Base-by-base conservation (phyloP, 2,329 filamentous ascomycete species). In the Neurospora crassa region DNA sequence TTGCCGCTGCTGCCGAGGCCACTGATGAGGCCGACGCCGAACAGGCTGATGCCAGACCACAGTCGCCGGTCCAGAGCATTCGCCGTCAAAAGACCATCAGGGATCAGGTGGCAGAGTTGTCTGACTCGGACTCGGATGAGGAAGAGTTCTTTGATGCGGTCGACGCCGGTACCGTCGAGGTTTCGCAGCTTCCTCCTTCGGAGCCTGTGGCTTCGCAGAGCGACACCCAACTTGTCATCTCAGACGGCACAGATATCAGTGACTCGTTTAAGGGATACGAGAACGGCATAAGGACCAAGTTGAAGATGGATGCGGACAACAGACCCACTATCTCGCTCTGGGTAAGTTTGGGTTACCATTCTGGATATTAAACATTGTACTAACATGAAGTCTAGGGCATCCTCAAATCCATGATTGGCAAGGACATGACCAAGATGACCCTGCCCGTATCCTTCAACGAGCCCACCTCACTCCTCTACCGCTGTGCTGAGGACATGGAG, bases 401-500 rank as follows among this genome's bases (percentile, higher is more conserved):
- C 76, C 84, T 99, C 74, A 99, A 98, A 83, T 98, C 95, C 29
- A 98, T 99, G 96, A 97, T 99, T 81, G 96, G 96, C 74, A 98
- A 99, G 80, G 96, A 99, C 79, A 98, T 99, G 96, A 98, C 96
- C 45, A 98, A 96, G 84, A 99, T 99, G 95, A 98, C 96, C 0
- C 84, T 99, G 24, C 96, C 96, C 0, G 96, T 99, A 2, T 97
- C 96, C 0, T 98, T 99, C 84, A 99, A 99, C 82, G 96, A 99
- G 81, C 96, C 96, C 0, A 99, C 96, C 0, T 98, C 96, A 6
- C 84, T 99, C 14, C 87, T 99, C 10, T 96, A 98, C 81, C 92
- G 96, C 79, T 95, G 96, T 63, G 93, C 93, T 5, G 96, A 99
- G 82, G 96, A 99, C 78, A 95, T 99, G 92, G 96, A 99, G 81